phyloP scores from a whole-genome alignment of 805 yeast species.

The Naumovozyma castellii region DNA sequence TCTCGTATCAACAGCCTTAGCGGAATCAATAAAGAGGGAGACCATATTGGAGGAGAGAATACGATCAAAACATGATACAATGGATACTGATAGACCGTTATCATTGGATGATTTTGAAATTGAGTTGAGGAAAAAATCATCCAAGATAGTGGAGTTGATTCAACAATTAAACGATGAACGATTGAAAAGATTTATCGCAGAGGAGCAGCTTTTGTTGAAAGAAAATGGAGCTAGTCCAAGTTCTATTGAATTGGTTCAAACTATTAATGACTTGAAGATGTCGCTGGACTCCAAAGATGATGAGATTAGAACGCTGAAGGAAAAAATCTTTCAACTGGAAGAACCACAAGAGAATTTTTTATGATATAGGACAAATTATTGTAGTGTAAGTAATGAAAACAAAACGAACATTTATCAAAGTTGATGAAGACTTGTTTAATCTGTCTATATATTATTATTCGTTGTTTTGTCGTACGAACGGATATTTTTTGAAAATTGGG shows the following conservation, averaged over 20 bases:
- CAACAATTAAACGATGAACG: constrained; percentile 56
- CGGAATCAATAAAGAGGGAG: constrained; percentile 63
- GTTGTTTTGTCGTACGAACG: too few relatives aligned
- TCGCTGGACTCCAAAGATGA: constrained; percentile 43
- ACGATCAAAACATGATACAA: not conserved
- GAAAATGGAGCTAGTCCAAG: constrained; percentile 47
- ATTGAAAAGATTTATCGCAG: constrained; percentile 55
- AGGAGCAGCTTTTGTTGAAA: constrained; percentile 52
- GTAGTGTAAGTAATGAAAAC: too few relatives aligned
- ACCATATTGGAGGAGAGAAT: constrained; percentile 45
- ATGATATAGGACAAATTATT: too few relatives aligned
- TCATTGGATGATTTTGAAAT: constrained; percentile 22
- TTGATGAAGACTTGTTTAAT: too few relatives aligned
- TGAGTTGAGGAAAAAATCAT: constrained; percentile 32
- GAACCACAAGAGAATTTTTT: not conserved
- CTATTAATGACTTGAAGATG: constrained; percentile 43
- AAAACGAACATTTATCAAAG: too few relatives aligned
- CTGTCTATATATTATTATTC: too few relatives aligned
- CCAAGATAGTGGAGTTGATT: constrained; percentile 43
- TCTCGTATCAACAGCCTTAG: constrained; percentile 61
- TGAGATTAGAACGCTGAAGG: constrained; percentile 32
- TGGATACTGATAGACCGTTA: constrained; percentile 1
- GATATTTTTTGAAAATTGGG: too few relatives aligned
- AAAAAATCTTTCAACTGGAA: not conserved
- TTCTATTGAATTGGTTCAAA: constrained; percentile 46